phyloP scores from a whole-genome alignment of 306 rosid species.

The Quercus alba region DNA sequence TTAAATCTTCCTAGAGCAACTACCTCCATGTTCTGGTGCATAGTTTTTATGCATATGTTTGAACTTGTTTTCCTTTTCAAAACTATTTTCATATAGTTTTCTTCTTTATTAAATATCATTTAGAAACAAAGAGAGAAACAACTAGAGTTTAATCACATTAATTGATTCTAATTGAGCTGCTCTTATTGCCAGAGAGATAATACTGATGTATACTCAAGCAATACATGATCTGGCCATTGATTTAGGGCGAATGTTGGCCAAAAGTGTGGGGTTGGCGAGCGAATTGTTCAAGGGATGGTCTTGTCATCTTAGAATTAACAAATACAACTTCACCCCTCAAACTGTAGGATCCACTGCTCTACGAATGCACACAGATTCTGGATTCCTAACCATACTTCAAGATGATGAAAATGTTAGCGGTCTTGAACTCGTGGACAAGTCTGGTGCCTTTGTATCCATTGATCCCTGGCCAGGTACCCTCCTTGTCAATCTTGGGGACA shows the following conservation, averaged over 20 bases:
- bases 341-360: constrained; percentile 43
- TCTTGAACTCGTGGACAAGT: constrained; percentile 45
- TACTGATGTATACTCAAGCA: constrained; percentile 35
- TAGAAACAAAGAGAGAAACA: too few species aligned
- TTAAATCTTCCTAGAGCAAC: too few species aligned
- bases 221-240: constrained; percentile 34
- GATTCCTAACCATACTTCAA: constrained; percentile 56
- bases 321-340: constrained; percentile 49
- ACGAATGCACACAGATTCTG: constrained; percentile 51
- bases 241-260: constrained; percentile 38
- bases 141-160: too few species aligned
- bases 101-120: too few species aligned
- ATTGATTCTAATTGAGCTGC: background rate
- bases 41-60: too few species aligned
- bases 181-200: constrained; percentile 10
- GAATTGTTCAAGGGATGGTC: constrained; percentile 41
- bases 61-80: background rate
- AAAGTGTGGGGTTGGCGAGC: constrained; percentile 34
- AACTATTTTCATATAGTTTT: background rate
- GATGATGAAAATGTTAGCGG: constrained; percentile 69
- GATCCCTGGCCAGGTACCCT: constrained; percentile 46
- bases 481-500: constrained; percentile 51
- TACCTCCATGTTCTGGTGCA: too few species aligned
- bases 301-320: constrained; percentile 57
- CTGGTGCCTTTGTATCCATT: constrained; percentile 31